These are phyloP conservation scores for Trebouxia sp. DNA, from an alignment of 139 green algal genomes.

Conservation along the genomic window DNA sequence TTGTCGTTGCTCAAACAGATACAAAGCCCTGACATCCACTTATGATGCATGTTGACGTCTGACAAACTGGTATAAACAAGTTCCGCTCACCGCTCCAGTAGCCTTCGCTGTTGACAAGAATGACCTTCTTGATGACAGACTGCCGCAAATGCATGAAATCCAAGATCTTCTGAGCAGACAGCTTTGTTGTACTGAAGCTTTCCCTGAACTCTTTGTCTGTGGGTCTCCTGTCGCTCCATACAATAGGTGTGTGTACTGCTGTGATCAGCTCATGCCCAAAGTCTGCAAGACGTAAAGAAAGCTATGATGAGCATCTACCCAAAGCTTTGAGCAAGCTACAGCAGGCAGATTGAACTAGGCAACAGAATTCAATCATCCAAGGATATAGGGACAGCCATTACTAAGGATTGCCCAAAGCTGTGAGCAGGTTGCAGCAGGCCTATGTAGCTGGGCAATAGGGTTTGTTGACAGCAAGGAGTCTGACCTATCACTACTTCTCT, in stretches of 20 bases:
- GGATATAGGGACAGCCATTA: background rate
- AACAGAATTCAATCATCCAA: background rate
- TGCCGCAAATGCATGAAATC: constrained; percentile 48
- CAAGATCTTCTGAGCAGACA: constrained; percentile 48
- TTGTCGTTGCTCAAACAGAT: too few relatives aligned
- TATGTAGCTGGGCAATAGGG: background rate
- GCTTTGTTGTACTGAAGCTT: constrained; percentile 30
- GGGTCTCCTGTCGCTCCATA: constrained; percentile 57
- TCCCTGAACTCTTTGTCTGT: constrained; percentile 49
- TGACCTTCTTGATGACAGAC: constrained; percentile 37
- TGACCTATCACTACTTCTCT: constrained; percentile 14
- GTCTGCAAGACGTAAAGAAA: constrained; percentile 31
- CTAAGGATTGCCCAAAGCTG: background rate
- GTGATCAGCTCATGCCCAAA: constrained; percentile 73
- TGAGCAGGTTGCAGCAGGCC: too few relatives aligned
- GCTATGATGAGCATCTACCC: background rate
- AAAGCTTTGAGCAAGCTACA: background rate
- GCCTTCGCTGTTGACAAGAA: constrained; percentile 58
- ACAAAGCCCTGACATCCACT: too few relatives aligned
- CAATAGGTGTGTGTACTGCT: constrained; percentile 58
- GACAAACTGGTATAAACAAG: background rate
- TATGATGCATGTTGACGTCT: background rate
- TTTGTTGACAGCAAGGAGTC: background rate
- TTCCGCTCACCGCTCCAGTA: constrained; percentile 37
- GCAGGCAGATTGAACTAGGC: background rate